Base-by-base conservation (phyloP, 345 rosid species). In the Mangifera indica region DNA sequence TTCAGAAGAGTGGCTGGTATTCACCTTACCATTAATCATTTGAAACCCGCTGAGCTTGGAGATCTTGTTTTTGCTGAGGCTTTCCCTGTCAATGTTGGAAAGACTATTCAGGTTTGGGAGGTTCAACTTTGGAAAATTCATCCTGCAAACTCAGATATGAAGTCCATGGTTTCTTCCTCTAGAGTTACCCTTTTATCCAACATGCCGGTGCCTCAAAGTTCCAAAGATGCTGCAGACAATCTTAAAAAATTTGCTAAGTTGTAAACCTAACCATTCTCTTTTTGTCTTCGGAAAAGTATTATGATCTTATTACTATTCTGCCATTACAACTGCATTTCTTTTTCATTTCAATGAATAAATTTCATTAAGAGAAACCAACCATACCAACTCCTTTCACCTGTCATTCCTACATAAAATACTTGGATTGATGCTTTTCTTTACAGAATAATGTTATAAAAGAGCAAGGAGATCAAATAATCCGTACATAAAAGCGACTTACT, bases 51-150 rank as follows among this genome's bases (percentile, higher is more conserved):
- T n/a, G 81, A 79, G 24, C 82, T 91, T 13, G 99, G 98, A 6
- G 97, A 92, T 74, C 78, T 81, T 58, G 67, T 95, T 72, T 63
- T 60, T 10, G 97, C 89, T 2, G 92, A 88, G 82, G 98, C 98
- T 57, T 13, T 82, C 51, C 96, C 98, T 18, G 57, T 92, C 61
- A 89, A 63, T 53, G 15, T 69, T 21, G 97, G 98, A 72, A 90
- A 81, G 53, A 92, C 97, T 37, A 85, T 89, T 74, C 96, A 94
- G 90, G 98, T 91, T 6, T 94, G 98, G 98, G 95, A 94, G 75
- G 95, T 90, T 34, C 80, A 69, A 72, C 67, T 91, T 2, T 87
- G 87, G 89, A 94, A 90, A 82, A 71, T 80, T 4, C 76, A 79
- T 66, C 81, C 83, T 1, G 75, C 75, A 3, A 80, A 81, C 62